Percentiles rank a stretch among this genome's conserved stretches.
These are phyloP conservation scores for Castanea sativa DNA, from an alignment of 306 rosid genomes.

Conservation along the genomic window DNA sequence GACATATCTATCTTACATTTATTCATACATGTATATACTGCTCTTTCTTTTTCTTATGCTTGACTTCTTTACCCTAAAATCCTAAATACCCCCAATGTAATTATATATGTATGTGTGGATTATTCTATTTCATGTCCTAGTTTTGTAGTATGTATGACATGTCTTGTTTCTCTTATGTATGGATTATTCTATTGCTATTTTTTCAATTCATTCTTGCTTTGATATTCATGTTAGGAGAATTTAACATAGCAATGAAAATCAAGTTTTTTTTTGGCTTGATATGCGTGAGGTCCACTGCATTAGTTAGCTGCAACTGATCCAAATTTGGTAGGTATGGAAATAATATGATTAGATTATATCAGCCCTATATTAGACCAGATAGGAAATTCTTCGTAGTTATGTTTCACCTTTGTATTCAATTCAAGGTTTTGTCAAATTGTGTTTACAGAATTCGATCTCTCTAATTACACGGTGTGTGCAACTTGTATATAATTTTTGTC, in stretches of 20 bases:
- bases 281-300: background rate
- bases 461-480: background rate
- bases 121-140: background rate
- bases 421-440: background rate
- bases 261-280: background rate
- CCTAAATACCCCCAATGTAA: background rate
- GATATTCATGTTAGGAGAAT: background rate
- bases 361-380: background rate
- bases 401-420: background rate
- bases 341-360: background rate
- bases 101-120: background rate
- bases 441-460: background rate
- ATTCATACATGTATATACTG: constrained; percentile 1
- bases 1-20: background rate
- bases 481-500: background rate
- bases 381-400: background rate
- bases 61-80: background rate
- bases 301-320: background rate
- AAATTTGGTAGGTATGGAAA: background rate
- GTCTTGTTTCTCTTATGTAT: background rate
- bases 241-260: background rate
- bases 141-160: background rate
- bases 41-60: constrained; percentile 6
- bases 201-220: background rate
- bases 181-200: background rate